phyloP scores from a whole-genome alignment of 2,329 filamentous ascomycete species.

The Xenosphaeropsis pyriputrescens region DNA sequence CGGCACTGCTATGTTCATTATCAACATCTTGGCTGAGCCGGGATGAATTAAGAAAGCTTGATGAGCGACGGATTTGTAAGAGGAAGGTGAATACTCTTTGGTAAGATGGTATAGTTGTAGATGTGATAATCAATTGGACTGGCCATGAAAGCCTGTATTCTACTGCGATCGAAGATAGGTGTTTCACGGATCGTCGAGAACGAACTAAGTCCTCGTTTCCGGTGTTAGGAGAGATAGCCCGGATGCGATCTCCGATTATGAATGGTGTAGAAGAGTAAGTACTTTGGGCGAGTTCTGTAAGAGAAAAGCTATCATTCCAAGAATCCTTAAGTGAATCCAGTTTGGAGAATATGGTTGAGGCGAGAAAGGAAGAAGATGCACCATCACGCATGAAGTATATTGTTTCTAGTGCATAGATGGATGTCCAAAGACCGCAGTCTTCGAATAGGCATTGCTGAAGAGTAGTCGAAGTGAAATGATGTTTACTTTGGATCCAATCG shows the following conservation, averaged over 20 bases:
- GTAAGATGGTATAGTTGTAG: conserved; percentile 49
- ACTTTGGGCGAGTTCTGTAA: conserved; percentile 65
- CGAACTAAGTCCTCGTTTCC: conserved; percentile 26
- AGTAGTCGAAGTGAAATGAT: conserved; percentile 51
- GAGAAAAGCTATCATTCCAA: conserved; percentile 72
- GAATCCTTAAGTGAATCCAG: conserved; percentile 43
- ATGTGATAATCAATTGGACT: conserved; percentile 57
- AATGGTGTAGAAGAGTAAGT: conserved; percentile 40
- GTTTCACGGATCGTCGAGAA: conserved; percentile 42
- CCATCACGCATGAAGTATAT: conserved; percentile 72
- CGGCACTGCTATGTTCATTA: conserved; percentile 21
- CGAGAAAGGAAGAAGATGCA: conserved; percentile 48
- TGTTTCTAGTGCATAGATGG: conserved; percentile 51
- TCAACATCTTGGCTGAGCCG: conserved; percentile 27
- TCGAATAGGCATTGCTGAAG: conserved; percentile 54
- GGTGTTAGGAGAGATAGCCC: conserved; percentile 34
- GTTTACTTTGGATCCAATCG: conserved; percentile 62
- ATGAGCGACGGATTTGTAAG: conserved; percentile 62
- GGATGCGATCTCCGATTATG: conserved; percentile 46
- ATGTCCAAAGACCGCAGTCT: conserved; percentile 49
- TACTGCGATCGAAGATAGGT: conserved; percentile 48
- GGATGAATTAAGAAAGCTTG: conserved; percentile 46
- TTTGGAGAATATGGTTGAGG: conserved; percentile 56
- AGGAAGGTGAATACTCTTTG: conserved; percentile 62
- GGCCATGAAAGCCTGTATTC: conserved; percentile 55